These are phyloP conservation scores for Hawksworthiomyces lignivorus DNA, from an alignment of 2,329 filamentous ascomycete genomes.

Conservation along the genomic window DNA sequence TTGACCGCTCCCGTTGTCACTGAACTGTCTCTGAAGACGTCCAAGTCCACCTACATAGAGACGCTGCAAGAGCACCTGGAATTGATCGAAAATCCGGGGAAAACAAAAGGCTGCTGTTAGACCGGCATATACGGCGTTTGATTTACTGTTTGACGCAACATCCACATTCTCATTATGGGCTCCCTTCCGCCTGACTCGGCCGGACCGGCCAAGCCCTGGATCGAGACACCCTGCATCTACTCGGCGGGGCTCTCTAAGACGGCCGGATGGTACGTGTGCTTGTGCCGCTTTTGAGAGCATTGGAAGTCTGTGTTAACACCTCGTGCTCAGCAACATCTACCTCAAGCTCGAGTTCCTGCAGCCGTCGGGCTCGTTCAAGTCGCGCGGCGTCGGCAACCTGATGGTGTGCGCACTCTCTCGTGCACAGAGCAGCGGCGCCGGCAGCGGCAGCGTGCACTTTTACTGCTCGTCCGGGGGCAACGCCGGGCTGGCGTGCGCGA, in stretches of 20 bases:
- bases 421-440: conserved; percentile 15
- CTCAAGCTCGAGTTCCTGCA: conserved; percentile 79
- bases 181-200: conserved; percentile 4
- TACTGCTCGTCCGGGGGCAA: conserved; percentile 71
- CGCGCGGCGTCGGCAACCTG: conserved; percentile 65
- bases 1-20: no score
- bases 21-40: no score
- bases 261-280: conserved; percentile 61
- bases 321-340: conserved; percentile 55
- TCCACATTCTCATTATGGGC: conserved; percentile 1
- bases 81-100: no score
- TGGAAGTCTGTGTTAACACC: background rate
- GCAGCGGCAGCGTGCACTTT: conserved; percentile 50
- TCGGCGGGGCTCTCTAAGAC: conserved; percentile 55
- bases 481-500: conserved; percentile 71
- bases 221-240: conserved; percentile 60
- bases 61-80: no score
- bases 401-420: conserved; percentile 42
- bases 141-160: background rate
- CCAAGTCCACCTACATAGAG: no score
- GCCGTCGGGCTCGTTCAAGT: conserved; percentile 79
- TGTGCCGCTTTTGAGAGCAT: no score
- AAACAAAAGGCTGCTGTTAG: no score
- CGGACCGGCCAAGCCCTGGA: conserved; percentile 44
- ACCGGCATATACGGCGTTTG: no score